Evolutionary conservation across 495 filamentous ascomycete genomes (phyloP).

Genomic region (Hypoxylon rickii): DNA sequence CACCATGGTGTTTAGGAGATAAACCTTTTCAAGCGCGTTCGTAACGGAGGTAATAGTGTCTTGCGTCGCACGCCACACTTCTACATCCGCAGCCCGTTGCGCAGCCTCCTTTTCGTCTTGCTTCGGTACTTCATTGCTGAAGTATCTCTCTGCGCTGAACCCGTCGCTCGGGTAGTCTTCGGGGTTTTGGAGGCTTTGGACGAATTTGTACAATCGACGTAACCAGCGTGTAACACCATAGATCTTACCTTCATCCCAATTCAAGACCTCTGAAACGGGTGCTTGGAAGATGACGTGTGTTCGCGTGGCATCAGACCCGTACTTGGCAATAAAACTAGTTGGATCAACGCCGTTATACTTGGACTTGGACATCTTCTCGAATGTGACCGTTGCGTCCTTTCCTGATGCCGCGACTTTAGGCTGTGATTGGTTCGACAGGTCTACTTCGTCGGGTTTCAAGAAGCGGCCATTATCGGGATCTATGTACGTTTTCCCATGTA

Average conservation of each 20-base stretch:
- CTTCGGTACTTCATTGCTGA: slow-evolving; percentile 30
- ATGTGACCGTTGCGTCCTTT: slow-evolving; percentile 62
- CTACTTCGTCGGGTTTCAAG: slow-evolving; percentile 76
- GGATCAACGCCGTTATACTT: slow-evolving; percentile 95
- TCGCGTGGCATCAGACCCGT: slow-evolving; percentile 82
- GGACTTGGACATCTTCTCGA: slow-evolving; percentile 96
- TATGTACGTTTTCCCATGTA: slow-evolving; percentile 81
- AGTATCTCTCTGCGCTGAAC: slow-evolving; percentile 36
- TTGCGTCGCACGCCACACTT: slow-evolving; percentile 67
- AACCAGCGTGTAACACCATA: slow-evolving; percentile 82
- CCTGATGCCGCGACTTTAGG: slow-evolving; percentile 66
- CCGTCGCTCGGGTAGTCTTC: not conserved
- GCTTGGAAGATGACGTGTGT: slow-evolving; percentile 89
- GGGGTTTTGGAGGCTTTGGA: slow-evolving; percentile 41
- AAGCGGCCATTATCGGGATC: slow-evolving; percentile 77
- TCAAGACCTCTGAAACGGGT: slow-evolving; percentile 77
- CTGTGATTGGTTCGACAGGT: slow-evolving; percentile 58
- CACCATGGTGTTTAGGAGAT: slow-evolving; percentile 78
- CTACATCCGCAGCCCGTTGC: slow-evolving; percentile 55
- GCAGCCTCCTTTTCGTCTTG: slow-evolving; percentile 27
- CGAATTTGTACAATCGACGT: slow-evolving; percentile 63
- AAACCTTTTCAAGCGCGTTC: slow-evolving; percentile 67
- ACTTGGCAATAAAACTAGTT: slow-evolving; percentile 64
- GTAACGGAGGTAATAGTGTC: slow-evolving; percentile 70
- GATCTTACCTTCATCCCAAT: slow-evolving; percentile 88